Evolutionary conservation across 202 grass and related monocot species (phyloP).

Genomic region (Dendrocalamus latiflorus): DNA sequence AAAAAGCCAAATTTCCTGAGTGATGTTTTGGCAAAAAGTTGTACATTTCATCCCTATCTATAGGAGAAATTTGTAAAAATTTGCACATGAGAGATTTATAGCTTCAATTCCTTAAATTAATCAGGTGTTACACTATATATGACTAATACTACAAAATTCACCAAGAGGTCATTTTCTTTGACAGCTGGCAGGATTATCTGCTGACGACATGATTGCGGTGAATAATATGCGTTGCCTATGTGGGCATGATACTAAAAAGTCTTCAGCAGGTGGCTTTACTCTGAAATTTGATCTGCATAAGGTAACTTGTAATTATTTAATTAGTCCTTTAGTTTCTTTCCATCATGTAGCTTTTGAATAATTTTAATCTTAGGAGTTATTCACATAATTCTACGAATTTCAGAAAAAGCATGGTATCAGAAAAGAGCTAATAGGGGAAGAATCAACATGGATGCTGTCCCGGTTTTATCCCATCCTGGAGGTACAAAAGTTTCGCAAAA

Average conservation of each 20-base stretch:
- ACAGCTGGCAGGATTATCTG: constrained; percentile 71
- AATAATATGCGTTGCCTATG: constrained; percentile 70
- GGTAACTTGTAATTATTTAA: constrained; percentile 33
- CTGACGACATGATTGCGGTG: constrained; percentile 67
- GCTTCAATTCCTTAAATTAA: background rate
- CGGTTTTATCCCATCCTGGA: constrained; percentile 86
- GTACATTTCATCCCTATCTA: background rate
- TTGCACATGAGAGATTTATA: background rate
- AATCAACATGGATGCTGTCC: constrained; percentile 57
- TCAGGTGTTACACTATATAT: background rate
- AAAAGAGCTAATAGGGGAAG: constrained; percentile 61
- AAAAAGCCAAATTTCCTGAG: background rate
- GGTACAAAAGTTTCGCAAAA: constrained; percentile 36
- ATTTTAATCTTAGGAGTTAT: background rate
- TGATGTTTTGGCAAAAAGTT: background rate
- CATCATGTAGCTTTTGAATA: background rate
- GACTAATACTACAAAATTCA: background rate
- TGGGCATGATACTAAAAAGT: constrained; percentile 58
- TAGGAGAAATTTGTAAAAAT: background rate
- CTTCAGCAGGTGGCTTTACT: constrained; percentile 53
- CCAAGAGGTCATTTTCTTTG: constrained; percentile 7
- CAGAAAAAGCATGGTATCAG: constrained; percentile 57
- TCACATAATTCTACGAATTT: constrained; percentile 4
- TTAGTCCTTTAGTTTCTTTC: background rate
- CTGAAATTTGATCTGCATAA: constrained; percentile 76